These are phyloP conservation scores for Vigna unguiculata DNA, from an alignment of 306 rosid genomes.

Conservation along the genomic window DNA sequence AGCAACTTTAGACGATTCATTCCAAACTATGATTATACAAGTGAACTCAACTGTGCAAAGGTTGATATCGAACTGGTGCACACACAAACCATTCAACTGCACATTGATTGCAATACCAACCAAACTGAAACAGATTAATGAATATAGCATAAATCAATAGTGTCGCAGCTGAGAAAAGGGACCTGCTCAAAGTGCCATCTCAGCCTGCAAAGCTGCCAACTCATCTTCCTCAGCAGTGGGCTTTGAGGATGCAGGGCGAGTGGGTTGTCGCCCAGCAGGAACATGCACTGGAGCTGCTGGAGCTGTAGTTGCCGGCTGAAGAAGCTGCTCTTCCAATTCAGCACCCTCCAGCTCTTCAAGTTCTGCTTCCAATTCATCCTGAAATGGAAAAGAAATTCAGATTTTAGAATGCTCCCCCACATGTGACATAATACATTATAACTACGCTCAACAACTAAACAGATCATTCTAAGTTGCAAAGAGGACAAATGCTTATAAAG, in stretches of 20 bases:
- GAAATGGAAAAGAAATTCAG: conserved; percentile 43
- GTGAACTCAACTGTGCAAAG: conserved; percentile 24
- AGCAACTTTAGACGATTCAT: neutral
- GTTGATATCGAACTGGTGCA: conserved; percentile 33
- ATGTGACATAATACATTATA: conserved; percentile 13
- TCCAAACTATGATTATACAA: conserved; percentile 32
- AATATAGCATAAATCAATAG: conserved; percentile 14
- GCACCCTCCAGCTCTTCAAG: conserved; percentile 99
- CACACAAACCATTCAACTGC: conserved; percentile 21
- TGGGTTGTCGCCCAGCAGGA: conserved; percentile 78
- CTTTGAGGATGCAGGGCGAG: conserved; percentile 70
- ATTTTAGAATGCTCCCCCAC: conserved; percentile 25
- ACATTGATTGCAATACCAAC: conserved; percentile 37
- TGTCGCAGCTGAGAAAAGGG: conserved; percentile 39
- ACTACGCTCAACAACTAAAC: neutral
- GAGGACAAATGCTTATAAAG: neutral
- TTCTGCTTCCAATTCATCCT: conserved; percentile 99
- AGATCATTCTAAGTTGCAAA: neutral
- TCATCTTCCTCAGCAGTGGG: conserved; percentile 93
- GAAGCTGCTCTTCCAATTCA: conserved; percentile 98
- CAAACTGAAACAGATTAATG: conserved; percentile 13
- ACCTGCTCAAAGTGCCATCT: conserved; percentile 94
- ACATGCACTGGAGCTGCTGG: conserved; percentile 87
- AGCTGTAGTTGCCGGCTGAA: conserved; percentile 92
- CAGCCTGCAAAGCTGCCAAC: conserved; percentile 96